Percentiles rank a stretch among this genome's conserved stretches.
These are phyloP conservation scores for Russula sp. DNA, from an alignment of 768 basidiomycete genomes.

Conservation along the genomic window DNA sequence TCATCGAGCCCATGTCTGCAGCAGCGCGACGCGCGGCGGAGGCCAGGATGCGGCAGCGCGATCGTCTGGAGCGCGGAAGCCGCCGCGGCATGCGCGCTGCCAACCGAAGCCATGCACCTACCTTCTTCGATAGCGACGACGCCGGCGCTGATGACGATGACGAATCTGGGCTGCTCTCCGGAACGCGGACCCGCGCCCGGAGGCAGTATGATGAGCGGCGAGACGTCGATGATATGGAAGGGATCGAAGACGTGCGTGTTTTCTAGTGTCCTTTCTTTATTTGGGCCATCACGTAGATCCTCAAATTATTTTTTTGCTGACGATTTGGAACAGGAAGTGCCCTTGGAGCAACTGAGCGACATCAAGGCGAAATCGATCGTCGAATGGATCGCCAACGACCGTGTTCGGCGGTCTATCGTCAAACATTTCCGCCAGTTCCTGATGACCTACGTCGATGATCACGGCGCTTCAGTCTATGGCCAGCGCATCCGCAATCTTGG, in stretches of 20 bases:
- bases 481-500: constrained; percentile 89
- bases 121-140: constrained; percentile 82
- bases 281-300: not conserved
- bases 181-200: constrained; percentile 77
- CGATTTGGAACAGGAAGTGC: constrained; percentile 62
- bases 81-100: constrained; percentile 68
- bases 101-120: constrained; percentile 74
- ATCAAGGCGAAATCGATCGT: constrained; percentile 97
- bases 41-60: constrained; percentile 79
- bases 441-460: constrained; percentile 92
- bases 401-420: constrained; percentile 84
- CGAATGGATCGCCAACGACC: constrained; percentile 94
- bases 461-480: constrained; percentile 89
- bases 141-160: constrained; percentile 63
- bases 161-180: constrained; percentile 56
- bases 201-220: constrained; percentile 91
- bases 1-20: constrained; percentile 59
- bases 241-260: constrained; percentile 69
- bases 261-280: not conserved
- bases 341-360: constrained; percentile 92
- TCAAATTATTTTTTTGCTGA: constrained; percentile 16
- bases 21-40: constrained; percentile 79
- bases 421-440: constrained; percentile 93
- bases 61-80: constrained; percentile 65
- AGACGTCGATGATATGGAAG: constrained; percentile 88